Percentiles rank a stretch among this genome's conserved stretches.
phyloP scores from a whole-genome alignment of 306 rosid genomes.

The Heteromeles arbutifolia region DNA sequence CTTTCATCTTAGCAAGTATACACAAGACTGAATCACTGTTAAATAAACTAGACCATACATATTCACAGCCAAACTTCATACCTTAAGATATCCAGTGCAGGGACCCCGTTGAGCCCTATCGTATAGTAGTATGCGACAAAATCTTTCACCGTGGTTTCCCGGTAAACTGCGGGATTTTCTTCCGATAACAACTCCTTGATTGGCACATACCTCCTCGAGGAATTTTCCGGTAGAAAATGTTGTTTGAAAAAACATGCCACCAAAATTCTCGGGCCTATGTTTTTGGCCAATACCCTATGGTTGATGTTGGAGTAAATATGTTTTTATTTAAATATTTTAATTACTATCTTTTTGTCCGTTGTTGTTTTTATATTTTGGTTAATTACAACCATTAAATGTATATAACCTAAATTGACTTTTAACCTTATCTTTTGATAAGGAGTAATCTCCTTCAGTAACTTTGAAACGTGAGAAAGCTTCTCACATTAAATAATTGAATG shows the following conservation, averaged over 20 bases:
- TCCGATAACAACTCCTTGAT: constrained; percentile 8
- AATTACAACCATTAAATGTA: too few relatives aligned
- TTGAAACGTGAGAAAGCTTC: too few relatives aligned
- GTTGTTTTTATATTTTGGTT: too few relatives aligned
- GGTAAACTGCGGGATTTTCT: constrained; percentile 2
- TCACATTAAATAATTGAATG: too few relatives aligned
- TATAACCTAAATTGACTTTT: too few relatives aligned
- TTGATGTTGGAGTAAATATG: too few relatives aligned
- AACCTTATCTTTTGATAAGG: too few relatives aligned
- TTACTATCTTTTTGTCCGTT: too few relatives aligned
- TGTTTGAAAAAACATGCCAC: constrained; percentile 11
- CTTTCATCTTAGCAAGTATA: background rate
- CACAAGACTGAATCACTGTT: background rate
- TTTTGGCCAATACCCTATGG: constrained; percentile 8
- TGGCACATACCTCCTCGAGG: background rate
- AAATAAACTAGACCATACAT: background rate
- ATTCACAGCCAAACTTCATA: constrained; percentile 11
- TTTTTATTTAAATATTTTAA: too few relatives aligned
- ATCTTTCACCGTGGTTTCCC: constrained; percentile 9
- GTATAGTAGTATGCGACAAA: background rate
- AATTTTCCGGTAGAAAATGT: background rate
- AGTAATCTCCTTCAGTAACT: too few relatives aligned
- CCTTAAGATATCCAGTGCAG: constrained; percentile 15
- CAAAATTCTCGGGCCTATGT: constrained; percentile 9
- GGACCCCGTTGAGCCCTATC: constrained; percentile 2